Conservation (phyloP, 2,329 filamentous ascomycete genomes). For the Neopestalotiopsis rosae region DNA sequence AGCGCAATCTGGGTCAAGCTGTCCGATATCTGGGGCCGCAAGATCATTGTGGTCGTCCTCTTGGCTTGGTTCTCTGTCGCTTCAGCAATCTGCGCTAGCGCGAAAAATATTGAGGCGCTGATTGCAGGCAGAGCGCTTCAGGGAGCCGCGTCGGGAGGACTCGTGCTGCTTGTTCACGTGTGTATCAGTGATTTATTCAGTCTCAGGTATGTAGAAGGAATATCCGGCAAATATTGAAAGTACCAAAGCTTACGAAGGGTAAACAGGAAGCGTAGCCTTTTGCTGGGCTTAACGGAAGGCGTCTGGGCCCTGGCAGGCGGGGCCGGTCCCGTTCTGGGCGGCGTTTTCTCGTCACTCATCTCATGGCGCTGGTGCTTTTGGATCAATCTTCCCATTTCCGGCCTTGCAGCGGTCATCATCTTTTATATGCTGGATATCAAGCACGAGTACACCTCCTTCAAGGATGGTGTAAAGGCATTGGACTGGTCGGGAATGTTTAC, state of each 20-base stretch:
- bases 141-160: conserved; percentile 41
- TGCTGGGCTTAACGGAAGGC: conserved; percentile 43
- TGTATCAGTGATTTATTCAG: conserved; percentile 43
- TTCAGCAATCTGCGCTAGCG: conserved; percentile 40
- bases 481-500: conserved; percentile 10
- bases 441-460: conserved; percentile 3
- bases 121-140: conserved; percentile 40
- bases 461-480: conserved; percentile 8
- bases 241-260: neutral
- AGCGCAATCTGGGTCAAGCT: conserved; percentile 13
- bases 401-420: conserved; percentile 1
- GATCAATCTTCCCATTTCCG: conserved; percentile 16
- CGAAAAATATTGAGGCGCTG: conserved; percentile 41
- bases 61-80: conserved; percentile 39
- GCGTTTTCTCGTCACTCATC: conserved; percentile 26
- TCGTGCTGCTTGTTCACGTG: conserved; percentile 43
- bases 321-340: conserved; percentile 29
- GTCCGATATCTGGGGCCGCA: conserved; percentile 15
- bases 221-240: too few relatives aligned
- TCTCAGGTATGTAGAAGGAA: conserved; percentile 19
- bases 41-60: conserved; percentile 1
- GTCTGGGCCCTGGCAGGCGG: conserved; percentile 51
- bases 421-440: conserved; percentile 11
- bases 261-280: conserved; percentile 24
- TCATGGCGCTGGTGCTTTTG: conserved; percentile 34